phyloP scores from a whole-genome alignment of 2,329 filamentous ascomycete species.

The Drechslerella dactyloides region DNA sequence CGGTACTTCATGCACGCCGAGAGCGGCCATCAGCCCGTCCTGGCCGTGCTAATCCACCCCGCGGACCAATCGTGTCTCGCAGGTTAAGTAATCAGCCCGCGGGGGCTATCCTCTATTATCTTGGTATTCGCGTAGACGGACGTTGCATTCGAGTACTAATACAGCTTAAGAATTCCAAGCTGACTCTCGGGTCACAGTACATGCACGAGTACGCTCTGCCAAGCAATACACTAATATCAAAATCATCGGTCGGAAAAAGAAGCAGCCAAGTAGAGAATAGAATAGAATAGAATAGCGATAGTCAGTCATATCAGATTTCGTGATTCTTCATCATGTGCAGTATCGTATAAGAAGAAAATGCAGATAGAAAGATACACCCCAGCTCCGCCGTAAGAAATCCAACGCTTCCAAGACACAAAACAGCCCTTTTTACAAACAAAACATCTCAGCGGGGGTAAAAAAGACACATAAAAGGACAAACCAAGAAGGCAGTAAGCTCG shows the following conservation, averaged over 20 bases:
- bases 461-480: not conserved
- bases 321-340: not conserved
- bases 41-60: not conserved
- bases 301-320: not conserved
- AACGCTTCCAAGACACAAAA: not conserved
- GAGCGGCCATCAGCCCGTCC: not conserved
- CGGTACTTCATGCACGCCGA: not conserved
- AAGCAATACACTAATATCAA: not conserved
- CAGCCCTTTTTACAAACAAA: not conserved
- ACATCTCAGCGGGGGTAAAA: not conserved
- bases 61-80: not conserved
- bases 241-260: not conserved
- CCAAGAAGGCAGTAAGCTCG: too few relatives aligned
- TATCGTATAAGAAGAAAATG: too few relatives aligned
- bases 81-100: not conserved
- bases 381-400: constrained; percentile 1
- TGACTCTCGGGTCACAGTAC: too few relatives aligned
- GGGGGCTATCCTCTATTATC: too few relatives aligned
- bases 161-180: too few relatives aligned
- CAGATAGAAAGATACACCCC: not conserved
- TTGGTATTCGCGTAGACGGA: too few relatives aligned
- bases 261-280: not conserved
- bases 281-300: not conserved
- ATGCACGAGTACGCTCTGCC: too few relatives aligned
- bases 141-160: too few relatives aligned